A percentile compares a stretch with the other conserved stretches of the same genome.
These are phyloP conservation scores for Fusarium coffeatum DNA, from an alignment of 2,329 filamentous ascomycete genomes.

Conservation along the genomic window DNA sequence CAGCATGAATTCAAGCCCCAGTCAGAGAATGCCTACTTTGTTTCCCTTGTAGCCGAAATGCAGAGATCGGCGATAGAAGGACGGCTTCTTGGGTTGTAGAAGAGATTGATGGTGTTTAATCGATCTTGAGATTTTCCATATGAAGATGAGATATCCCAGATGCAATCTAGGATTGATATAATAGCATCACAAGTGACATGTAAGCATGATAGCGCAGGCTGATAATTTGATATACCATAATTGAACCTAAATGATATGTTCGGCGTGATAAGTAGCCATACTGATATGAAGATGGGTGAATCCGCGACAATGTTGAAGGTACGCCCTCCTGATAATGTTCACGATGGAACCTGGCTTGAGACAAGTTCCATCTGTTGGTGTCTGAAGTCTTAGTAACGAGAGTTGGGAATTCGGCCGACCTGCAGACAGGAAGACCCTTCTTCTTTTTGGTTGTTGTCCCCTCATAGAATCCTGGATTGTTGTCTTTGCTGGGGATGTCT, in stretches of 20 bases:
- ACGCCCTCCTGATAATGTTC: background rate
- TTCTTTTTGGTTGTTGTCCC: too few relatives aligned
- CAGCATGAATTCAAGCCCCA: background rate
- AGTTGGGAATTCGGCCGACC: too few relatives aligned
- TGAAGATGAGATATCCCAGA: background rate
- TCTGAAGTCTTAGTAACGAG: too few relatives aligned
- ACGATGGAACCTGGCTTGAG: background rate
- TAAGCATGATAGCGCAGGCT: background rate
- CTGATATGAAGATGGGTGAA: background rate
- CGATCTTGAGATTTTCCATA: background rate
- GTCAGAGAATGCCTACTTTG: background rate
- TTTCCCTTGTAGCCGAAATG: background rate
- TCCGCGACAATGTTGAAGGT: background rate
- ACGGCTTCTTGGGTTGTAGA: background rate
- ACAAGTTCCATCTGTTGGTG: background rate
- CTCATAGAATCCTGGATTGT: too few relatives aligned
- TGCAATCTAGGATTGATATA: too few relatives aligned
- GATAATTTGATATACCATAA: background rate
- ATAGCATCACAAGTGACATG: too few relatives aligned
- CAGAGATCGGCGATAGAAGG: accelerated
- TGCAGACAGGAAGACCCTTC: too few relatives aligned
- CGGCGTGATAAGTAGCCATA: background rate
- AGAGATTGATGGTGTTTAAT: background rate
- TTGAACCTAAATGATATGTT: background rate
- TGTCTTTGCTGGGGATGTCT: too few relatives aligned